These are phyloP conservation scores for Dictyostelium citrinum DNA, from an alignment of 78 protist genomes.

Conservation along the genomic window DNA sequence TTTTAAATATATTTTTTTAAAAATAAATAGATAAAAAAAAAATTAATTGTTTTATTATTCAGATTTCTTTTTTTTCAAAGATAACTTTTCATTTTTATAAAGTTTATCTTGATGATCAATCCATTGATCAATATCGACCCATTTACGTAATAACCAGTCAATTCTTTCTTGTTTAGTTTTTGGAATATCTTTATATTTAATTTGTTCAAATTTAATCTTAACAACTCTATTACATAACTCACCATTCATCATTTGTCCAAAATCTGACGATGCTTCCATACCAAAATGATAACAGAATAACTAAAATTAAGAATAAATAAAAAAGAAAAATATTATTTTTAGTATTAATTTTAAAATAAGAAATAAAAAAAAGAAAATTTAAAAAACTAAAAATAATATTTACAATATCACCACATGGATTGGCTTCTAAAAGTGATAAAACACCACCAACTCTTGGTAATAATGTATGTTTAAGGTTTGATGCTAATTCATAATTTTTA, in stretches of 20 bases:
- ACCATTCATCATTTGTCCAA: slow-evolving; percentile 67
- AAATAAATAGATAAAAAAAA: no score
- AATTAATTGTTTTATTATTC: no score
- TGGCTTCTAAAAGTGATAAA: slow-evolving; percentile 45
- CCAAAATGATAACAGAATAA: slow-evolving; percentile 67
- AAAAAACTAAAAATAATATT: neutral
- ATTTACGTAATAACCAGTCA: slow-evolving; percentile 27
- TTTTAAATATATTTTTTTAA: no score
- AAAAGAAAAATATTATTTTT: no score
- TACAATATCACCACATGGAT: slow-evolving; percentile 79
- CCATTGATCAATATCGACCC: slow-evolving; percentile 61
- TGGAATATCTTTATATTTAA: slow-evolving; percentile 61
- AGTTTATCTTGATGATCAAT: slow-evolving; percentile 25
- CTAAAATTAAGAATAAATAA: neutral
- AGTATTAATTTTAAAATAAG: neutral
- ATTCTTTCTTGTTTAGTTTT: slow-evolving; percentile 58
- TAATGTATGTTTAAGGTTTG: slow-evolving; percentile 60
- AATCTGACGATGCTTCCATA: slow-evolving; percentile 56
- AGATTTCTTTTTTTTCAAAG: neutral
- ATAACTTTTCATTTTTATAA: neutral
- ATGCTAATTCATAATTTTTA: slow-evolving; percentile 46
- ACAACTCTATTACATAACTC: slow-evolving; percentile 60
- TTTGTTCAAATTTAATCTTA: slow-evolving; percentile 38
- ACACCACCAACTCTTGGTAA: slow-evolving; percentile 76
- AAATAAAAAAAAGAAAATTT: neutral